Conservation (phyloP, 495 filamentous ascomycete genomes). For the Xylaria telfairii region DNA sequence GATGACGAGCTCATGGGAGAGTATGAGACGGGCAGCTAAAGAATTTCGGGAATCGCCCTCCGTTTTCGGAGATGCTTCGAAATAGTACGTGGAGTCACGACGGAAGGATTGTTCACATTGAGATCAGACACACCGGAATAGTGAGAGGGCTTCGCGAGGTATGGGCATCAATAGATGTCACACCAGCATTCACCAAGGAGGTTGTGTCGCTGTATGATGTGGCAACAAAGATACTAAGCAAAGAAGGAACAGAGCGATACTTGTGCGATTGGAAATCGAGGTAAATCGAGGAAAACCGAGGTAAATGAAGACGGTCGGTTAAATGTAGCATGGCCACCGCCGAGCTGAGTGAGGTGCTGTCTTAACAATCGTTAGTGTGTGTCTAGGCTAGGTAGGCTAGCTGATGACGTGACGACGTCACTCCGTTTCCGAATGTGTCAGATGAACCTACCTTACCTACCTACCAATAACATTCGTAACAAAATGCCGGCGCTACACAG, state of each 20-base stretch:
- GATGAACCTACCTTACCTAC: neutral
- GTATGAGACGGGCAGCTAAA: neutral
- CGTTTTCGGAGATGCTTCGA: neutral
- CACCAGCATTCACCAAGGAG: neutral
- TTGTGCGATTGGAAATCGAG: neutral
- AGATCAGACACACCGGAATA: neutral
- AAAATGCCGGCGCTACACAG: neutral
- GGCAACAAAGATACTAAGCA: neutral
- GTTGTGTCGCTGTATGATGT: neutral
- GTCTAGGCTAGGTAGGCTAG: neutral
- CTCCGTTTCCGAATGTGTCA: neutral
- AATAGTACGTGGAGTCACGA: neutral
- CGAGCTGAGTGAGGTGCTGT: neutral
- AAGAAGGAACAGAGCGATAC: neutral
- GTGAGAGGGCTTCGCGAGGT: neutral
- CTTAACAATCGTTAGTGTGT: too few relatives aligned
- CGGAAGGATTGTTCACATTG: neutral
- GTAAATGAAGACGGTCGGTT: too few relatives aligned
- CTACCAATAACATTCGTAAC: neutral
- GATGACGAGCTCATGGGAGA: conserved; percentile 40
- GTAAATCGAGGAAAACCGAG: neutral
- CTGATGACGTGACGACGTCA: conserved; percentile 22
- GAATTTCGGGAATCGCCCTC: conserved; percentile 18
- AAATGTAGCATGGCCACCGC: neutral
- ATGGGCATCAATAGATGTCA: neutral